phyloP scores from a whole-genome alignment of 208 protist species.

The Acanthamoeba sp. region DNA sequence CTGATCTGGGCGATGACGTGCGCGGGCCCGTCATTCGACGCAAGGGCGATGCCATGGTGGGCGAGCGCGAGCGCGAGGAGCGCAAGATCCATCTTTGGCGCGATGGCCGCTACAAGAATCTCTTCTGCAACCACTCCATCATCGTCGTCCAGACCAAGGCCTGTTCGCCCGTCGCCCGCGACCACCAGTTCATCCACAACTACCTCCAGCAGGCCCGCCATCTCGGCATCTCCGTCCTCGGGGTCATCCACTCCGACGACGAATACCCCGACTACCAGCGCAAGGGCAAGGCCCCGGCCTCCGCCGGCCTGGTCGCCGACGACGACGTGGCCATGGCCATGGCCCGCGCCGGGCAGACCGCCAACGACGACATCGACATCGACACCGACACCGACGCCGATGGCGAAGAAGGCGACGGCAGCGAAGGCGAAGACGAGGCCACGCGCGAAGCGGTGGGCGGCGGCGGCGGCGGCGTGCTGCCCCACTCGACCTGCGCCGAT shows the following conservation, averaged over 20 bases:
- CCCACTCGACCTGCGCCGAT: neutral
- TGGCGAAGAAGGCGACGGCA: no score
- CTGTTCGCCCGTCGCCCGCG: slow-evolving; percentile 37
- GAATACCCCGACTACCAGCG: slow-evolving; percentile 47
- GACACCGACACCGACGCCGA: neutral
- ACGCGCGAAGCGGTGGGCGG: neutral
- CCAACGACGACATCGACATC: neutral
- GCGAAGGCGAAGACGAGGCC: neutral
- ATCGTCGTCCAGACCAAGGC: slow-evolving; percentile 64
- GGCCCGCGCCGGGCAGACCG: neutral
- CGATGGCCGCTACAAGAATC: slow-evolving; percentile 64
- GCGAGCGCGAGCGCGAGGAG: slow-evolving; percentile 61
- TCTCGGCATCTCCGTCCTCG: slow-evolving; percentile 42
- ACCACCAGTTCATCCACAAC: slow-evolving; percentile 43
- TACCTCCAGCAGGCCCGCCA: slow-evolving; percentile 44
- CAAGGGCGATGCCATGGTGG: slow-evolving; percentile 49
- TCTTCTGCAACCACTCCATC: slow-evolving; percentile 72
- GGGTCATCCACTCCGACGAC: slow-evolving; percentile 48
- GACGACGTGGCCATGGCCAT: slow-evolving; percentile 14
- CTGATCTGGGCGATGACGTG: slow-evolving; percentile 7
- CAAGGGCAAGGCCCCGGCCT: neutral
- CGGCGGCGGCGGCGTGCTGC: neutral
- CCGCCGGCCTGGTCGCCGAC: neutral
- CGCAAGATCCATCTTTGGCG: slow-evolving; percentile 53
- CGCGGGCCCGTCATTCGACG: neutral